A percentile compares a stretch with the other conserved stretches of the same genome.
Evolutionary conservation across 345 rosid species (phyloP).

Genomic region (Jatropha curcas): DNA sequence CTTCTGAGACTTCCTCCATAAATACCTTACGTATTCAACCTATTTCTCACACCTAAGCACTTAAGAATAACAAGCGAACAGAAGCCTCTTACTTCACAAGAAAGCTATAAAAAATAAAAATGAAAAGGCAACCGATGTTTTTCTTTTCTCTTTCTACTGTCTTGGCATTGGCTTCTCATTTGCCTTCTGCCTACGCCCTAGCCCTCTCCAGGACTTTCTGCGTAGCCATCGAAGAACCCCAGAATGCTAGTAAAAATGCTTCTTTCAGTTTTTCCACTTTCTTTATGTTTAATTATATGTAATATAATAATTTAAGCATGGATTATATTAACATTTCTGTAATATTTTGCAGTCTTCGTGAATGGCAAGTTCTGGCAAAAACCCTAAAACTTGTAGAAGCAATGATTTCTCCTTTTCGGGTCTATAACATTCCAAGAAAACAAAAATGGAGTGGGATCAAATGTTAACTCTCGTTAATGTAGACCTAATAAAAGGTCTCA

Average conservation of each 20-base stretch:
- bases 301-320: not conserved
- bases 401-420: conserved; percentile 18
- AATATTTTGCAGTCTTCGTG: conserved; percentile 21
- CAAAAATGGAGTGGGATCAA: not conserved
- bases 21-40: not conserved
- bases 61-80: no score
- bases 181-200: conserved; percentile 17
- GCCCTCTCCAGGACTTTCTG: conserved; percentile 25
- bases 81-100: no score
- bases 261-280: not conserved
- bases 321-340: not conserved
- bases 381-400: not conserved
- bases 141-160: not conserved
- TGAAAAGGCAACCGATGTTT: not conserved
- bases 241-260: conserved; percentile 11
- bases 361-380: no score
- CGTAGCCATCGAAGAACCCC: conserved; percentile 6
- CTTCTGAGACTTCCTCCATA: not conserved
- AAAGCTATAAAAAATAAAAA: no score
- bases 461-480: conserved; percentile 9
- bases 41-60: no score
- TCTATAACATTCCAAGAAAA: conserved; percentile 9
- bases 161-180: conserved; percentile 6
- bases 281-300: no score
- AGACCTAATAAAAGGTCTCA: conserved; percentile 12